Evolutionary conservation across 208 protist species (phyloP).

Genomic region (Wallacemonas sp.): DNA sequence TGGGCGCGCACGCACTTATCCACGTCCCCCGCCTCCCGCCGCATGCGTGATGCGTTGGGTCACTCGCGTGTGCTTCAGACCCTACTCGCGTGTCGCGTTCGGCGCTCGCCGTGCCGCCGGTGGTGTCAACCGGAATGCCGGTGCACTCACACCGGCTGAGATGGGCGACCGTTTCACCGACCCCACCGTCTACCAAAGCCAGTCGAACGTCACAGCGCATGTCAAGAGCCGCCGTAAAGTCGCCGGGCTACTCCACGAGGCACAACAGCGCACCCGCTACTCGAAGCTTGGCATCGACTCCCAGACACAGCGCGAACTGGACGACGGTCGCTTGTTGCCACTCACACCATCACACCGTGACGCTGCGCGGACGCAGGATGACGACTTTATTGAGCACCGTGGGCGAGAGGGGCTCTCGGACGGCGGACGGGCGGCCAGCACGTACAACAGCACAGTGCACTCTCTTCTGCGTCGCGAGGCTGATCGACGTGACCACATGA

Average conservation of each 20-base stretch:
- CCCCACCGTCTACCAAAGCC: constrained; percentile 65
- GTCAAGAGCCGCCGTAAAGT: constrained; percentile 49
- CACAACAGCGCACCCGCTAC: constrained; percentile 32
- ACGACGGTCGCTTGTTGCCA: constrained; percentile 22
- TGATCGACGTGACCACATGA: constrained; percentile 64
- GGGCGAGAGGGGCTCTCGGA: background rate
- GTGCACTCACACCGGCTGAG: constrained; percentile 41
- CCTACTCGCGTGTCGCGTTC: constrained; percentile 16
- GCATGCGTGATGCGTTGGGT: background rate
- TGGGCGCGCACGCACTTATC: too few relatives aligned
- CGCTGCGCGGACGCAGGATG: constrained; percentile 38
- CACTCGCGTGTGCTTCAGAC: constrained; percentile 7
- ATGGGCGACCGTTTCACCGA: constrained; percentile 77
- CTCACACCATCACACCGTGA: constrained; percentile 25
- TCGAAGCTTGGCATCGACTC: constrained; percentile 30
- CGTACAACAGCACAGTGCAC: constrained; percentile 36
- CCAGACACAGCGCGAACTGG: constrained; percentile 33
- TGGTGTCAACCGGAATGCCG: constrained; percentile 59
- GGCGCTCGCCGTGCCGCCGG: constrained; percentile 25
- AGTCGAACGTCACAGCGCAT: constrained; percentile 43
- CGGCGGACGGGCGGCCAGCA: background rate
- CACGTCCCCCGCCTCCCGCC: too few relatives aligned
- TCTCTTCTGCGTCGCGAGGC: constrained; percentile 62
- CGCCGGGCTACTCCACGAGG: constrained; percentile 34
- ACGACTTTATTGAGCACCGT: constrained; percentile 13